Evolutionary conservation across 2,329 filamentous ascomycete genomes (phyloP).

Genomic region (Calonectria leucothoes): DNA sequence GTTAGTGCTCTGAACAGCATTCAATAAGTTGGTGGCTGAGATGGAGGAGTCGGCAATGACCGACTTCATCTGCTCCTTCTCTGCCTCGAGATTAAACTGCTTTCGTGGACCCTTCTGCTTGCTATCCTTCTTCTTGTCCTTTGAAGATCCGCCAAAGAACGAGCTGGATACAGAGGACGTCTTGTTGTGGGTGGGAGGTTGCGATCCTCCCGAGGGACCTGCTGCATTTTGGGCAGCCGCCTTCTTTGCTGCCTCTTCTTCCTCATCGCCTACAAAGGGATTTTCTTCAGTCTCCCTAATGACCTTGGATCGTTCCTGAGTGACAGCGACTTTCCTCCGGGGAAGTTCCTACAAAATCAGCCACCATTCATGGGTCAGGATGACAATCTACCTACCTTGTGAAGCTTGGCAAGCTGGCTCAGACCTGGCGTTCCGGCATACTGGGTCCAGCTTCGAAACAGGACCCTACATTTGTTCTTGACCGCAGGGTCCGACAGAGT

Average conservation of each 20-base stretch:
- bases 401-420: conserved; percentile 81
- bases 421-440: conserved; percentile 87
- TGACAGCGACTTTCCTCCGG: conserved; percentile 76
- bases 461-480: conserved; percentile 85
- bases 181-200: conserved; percentile 41
- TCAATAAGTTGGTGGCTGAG: conserved; percentile 89
- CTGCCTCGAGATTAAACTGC: conserved; percentile 85
- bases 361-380: background rate
- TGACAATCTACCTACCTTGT: conserved; percentile 62
- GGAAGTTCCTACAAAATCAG: conserved; percentile 66
- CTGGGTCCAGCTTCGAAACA: conserved; percentile 90
- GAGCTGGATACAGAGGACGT: conserved; percentile 53
- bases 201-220: conserved; percentile 32
- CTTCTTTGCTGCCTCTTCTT: conserved; percentile 60
- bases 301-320: conserved; percentile 84
- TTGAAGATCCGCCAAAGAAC: conserved; percentile 56
- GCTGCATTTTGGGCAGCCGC: conserved; percentile 42
- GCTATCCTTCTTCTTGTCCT: conserved; percentile 64
- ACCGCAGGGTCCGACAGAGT: conserved; percentile 87
- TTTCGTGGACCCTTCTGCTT: conserved; percentile 69
- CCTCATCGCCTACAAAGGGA: conserved; percentile 75
- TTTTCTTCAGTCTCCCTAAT: conserved; percentile 83
- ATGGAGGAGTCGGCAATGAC: conserved; percentile 92
- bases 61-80: conserved; percentile 87
- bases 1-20: conserved; percentile 90